Base-by-base conservation (phyloP, 2,329 filamentous ascomycete genomes). In the Harringtonia aguacate region DNA sequence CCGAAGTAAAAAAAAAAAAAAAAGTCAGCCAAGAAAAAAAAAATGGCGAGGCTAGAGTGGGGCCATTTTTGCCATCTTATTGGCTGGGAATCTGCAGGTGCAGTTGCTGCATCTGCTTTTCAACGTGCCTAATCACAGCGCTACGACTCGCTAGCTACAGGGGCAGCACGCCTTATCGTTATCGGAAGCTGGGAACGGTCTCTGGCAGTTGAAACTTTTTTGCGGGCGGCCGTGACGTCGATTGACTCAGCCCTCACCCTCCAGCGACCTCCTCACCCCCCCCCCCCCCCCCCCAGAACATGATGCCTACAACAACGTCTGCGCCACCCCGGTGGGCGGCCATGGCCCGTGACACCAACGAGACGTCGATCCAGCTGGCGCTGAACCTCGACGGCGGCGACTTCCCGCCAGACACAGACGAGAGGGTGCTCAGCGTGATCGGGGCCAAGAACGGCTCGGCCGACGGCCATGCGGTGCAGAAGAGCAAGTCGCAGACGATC, bases 361-460 rank as follows among this genome's bases (percentile, higher is more conserved):
- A 98, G 71, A 98, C 92, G 61, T 95, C 94, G 62, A 94, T 98
- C 64, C 81, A 92, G 61, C 74, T 97, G 51, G 86, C 86, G 33
- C 74, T 98, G 55, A 95, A 92, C 67, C 77, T 98, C 49, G 92
- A 98, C 65, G 92, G 92, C 60, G 92, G 90, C 57, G 72, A 71
- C 35, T 84, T 86, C 60, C 79, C 83, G 22, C 70, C 76, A 14
- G 73, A 82, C 33, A 77, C 76, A 44, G 75, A 84, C 58, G 57
- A 69, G 43, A 70, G 66, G 50, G 68, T 79, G 49, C 42, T 30
- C 15, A 64, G 70, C 49, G 65, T 72, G 15, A 61, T 66, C 46
- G 67, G 63, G 22, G 61, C 59, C 48, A 64, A 70, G 50, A 62
- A 65, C 47, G 67, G 63, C n/a, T n/a, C n/a, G n/a, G n/a, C n/a